phyloP scores from a whole-genome alignment of 1,139 yeast genomes.

The Candida sp. region DNA sequence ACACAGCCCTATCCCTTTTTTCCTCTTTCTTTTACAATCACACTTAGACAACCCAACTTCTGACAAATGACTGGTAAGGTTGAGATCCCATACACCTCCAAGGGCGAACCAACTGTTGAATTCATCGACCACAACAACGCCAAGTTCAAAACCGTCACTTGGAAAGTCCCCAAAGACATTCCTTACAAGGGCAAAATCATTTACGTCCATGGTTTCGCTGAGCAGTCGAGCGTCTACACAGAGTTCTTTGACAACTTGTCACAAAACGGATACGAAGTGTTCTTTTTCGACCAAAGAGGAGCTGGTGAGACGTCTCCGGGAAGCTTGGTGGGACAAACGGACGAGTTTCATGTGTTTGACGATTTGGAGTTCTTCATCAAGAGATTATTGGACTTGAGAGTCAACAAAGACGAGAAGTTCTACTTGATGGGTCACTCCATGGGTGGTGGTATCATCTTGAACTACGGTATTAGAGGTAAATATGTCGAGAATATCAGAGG shows the following conservation, averaged over 20 bases:
- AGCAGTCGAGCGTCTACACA: conserved; percentile 57
- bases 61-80: background rate
- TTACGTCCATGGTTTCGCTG: conserved; percentile 85
- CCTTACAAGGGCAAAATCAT: conserved; percentile 59
- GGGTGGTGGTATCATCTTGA: conserved; percentile 90
- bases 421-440: conserved; percentile 87
- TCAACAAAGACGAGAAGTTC: conserved; percentile 42
- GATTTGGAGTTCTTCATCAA: conserved; percentile 74
- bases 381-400: conserved; percentile 27
- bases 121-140: conserved; percentile 38
- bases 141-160: conserved; percentile 42
- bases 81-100: conserved; percentile 38
- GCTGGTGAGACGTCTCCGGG: conserved; percentile 78
- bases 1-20: no score
- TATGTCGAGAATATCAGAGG: conserved; percentile 57
- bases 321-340: conserved; percentile 63
- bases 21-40: no score
- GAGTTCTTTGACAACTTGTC: conserved; percentile 64
- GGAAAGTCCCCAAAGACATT: conserved; percentile 40
- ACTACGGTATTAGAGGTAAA: conserved; percentile 74
- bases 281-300: conserved; percentile 88
- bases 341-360: conserved; percentile 63
- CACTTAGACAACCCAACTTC: background rate
- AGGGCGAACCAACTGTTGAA: conserved; percentile 32
- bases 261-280: conserved; percentile 69